phyloP scores from a whole-genome alignment of 495 filamentous ascomycete genomes.

The Lasiosphaeris hirsuta region DNA sequence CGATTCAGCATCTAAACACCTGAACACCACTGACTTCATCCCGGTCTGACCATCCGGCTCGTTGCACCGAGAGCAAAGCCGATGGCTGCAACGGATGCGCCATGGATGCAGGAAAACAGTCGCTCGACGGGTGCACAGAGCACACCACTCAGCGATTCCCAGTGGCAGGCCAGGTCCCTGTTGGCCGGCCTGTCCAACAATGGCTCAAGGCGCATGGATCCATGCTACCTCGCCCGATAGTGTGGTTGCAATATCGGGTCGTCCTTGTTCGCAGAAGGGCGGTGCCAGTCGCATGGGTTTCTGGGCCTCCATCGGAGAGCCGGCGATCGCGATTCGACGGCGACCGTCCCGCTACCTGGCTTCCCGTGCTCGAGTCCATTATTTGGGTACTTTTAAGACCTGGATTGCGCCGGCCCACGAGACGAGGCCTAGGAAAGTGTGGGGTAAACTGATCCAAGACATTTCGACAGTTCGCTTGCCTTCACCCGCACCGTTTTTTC shows the following conservation, averaged over 20 bases:
- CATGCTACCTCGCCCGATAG: slow-evolving; percentile 17
- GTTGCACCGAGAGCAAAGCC: slow-evolving; percentile 14
- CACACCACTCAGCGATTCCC: too few species aligned
- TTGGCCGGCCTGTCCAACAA: background rate
- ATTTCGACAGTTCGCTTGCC: background rate
- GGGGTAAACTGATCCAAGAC: slow-evolving; percentile 10
- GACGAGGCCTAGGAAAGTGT: slow-evolving; percentile 2
- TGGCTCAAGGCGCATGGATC: background rate
- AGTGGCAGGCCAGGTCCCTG: background rate
- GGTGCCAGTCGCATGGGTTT: slow-evolving; percentile 16
- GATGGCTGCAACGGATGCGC: slow-evolving; percentile 6
- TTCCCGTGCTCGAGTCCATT: background rate
- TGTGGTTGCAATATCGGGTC: slow-evolving; percentile 32
- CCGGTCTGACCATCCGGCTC: background rate
- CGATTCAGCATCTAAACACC: background rate
- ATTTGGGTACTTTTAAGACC: slow-evolving; percentile 1
- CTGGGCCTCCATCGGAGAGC: slow-evolving; percentile 5
- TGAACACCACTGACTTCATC: background rate
- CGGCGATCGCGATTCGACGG: slow-evolving; percentile 12
- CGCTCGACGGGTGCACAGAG: background rate
- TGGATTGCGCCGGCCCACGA: background rate
- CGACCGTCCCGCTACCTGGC: slow-evolving; percentile 8
- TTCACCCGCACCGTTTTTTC: slow-evolving; percentile 2
- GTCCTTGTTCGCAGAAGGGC: slow-evolving; percentile 12
- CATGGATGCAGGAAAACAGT: slow-evolving; percentile 3